Evolutionary conservation across 768 basidiomycete genomes (phyloP).

Genomic region (Clitopilus hobsonii): DNA sequence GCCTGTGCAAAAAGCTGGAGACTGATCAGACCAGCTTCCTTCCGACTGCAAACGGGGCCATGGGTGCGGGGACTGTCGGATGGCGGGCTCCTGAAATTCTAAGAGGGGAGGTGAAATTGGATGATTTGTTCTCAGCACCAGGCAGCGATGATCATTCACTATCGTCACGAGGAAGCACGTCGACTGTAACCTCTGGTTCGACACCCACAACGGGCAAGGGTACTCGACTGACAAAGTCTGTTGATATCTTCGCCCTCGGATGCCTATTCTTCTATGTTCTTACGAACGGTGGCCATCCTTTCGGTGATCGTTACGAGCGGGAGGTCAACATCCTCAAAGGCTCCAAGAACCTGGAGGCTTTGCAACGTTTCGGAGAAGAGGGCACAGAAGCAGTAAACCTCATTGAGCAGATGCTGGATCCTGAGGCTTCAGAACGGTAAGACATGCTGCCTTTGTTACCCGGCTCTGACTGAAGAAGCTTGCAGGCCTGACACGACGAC

Average conservation of each 20-base stretch:
- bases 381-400: slow-evolving; percentile 87
- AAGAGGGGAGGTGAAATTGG: slow-evolving; percentile 88
- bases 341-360: slow-evolving; percentile 58
- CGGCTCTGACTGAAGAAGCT: background rate
- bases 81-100: slow-evolving; percentile 98
- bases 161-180: slow-evolving; percentile 61
- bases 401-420: slow-evolving; percentile 73
- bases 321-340: slow-evolving; percentile 93
- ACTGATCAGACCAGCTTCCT: slow-evolving; percentile 95
- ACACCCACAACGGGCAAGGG: slow-evolving; percentile 36
- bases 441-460: slow-evolving; percentile 16
- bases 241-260: slow-evolving; percentile 95
- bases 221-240: slow-evolving; percentile 84
- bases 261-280: slow-evolving; percentile 94
- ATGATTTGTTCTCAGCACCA: slow-evolving; percentile 43
- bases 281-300: slow-evolving; percentile 89
- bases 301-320: slow-evolving; percentile 87
- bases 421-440: slow-evolving; percentile 71
- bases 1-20: slow-evolving; percentile 92
- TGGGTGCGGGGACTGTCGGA: slow-evolving; percentile 90
- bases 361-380: slow-evolving; percentile 88
- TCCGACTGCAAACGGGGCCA: slow-evolving; percentile 85
- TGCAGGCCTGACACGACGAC: slow-evolving; percentile 80
- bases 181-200: slow-evolving; percentile 34
- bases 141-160: slow-evolving; percentile 57